Evolutionary conservation across 2,329 filamentous ascomycete species (phyloP).

Genomic region (Curvularia sp.): DNA sequence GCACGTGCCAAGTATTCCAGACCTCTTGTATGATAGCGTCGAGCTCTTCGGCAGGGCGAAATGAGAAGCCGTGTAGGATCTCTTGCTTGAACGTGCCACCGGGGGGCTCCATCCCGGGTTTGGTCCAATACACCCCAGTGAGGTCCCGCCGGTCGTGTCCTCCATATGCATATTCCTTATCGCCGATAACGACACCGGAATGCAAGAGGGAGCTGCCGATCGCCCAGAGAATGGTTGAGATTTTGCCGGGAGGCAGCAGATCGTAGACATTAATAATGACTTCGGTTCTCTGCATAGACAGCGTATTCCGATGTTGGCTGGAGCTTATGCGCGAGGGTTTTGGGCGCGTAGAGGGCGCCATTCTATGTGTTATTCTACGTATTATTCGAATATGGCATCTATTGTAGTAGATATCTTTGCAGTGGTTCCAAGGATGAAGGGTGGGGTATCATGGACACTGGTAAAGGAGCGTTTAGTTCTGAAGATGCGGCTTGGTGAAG

Average conservation of each 20-base stretch:
- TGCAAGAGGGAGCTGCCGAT: conserved; percentile 80
- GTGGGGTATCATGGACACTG: conserved; percentile 25
- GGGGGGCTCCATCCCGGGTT: conserved; percentile 73
- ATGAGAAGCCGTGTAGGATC: conserved; percentile 80
- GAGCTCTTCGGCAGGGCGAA: conserved; percentile 72
- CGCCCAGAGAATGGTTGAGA: conserved; percentile 80
- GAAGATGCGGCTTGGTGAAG: conserved; percentile 3
- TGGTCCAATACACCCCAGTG: conserved; percentile 86
- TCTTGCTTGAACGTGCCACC: conserved; percentile 78
- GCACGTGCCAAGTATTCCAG: not conserved
- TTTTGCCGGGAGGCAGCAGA: conserved; percentile 74
- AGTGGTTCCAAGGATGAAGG: conserved; percentile 15
- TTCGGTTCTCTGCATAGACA: conserved; percentile 75
- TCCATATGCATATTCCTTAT: conserved; percentile 83
- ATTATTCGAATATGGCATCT: conserved; percentile 13
- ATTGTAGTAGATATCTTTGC: conserved; percentile 12
- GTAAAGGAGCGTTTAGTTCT: conserved; percentile 12
- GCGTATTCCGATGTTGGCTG: conserved; percentile 66
- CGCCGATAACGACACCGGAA: conserved; percentile 81
- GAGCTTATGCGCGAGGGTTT: conserved; percentile 53
- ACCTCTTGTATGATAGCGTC: conserved; percentile 69
- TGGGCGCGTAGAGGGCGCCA: conserved; percentile 44
- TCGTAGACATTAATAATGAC: conserved; percentile 81
- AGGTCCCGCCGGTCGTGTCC: conserved; percentile 74
- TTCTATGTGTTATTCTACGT: conserved; percentile 20